Evolutionary conservation across 495 filamentous ascomycete genomes (phyloP).

Genomic region (Apodospora peruviana): DNA sequence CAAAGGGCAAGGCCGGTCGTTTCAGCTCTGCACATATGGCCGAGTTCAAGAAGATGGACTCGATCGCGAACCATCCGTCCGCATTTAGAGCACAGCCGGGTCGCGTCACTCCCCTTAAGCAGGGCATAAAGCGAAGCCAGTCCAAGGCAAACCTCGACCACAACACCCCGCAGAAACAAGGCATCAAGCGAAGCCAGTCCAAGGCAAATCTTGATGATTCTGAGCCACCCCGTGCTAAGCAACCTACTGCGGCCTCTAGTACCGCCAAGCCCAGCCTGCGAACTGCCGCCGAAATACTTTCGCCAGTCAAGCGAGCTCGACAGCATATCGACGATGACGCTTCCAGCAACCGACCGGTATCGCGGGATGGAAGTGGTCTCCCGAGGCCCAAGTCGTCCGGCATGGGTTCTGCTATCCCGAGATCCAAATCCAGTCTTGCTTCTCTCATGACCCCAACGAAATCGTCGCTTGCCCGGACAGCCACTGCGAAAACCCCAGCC

Average conservation of each 20-base stretch:
- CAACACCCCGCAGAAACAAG: slow-evolving; percentile 44
- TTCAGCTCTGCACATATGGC: slow-evolving; percentile 80
- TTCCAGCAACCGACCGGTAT: slow-evolving; percentile 47
- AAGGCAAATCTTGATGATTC: slow-evolving; percentile 61
- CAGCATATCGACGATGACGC: slow-evolving; percentile 53
- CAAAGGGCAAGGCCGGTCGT: slow-evolving; percentile 69
- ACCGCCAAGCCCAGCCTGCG: slow-evolving; percentile 24
- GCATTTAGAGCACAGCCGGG: slow-evolving; percentile 61
- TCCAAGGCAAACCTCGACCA: slow-evolving; percentile 60
- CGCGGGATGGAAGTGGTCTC: slow-evolving; percentile 42
- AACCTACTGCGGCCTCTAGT: slow-evolving; percentile 24
- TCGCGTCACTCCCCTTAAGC: slow-evolving; percentile 43
- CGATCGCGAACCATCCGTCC: slow-evolving; percentile 80
- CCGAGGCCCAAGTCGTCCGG: slow-evolving; percentile 37
- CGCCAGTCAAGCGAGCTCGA: slow-evolving; percentile 60
- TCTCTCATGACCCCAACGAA: slow-evolving; percentile 74
- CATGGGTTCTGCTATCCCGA: slow-evolving; percentile 31
- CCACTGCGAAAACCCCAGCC: slow-evolving; percentile 50
- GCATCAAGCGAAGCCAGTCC: slow-evolving; percentile 51
- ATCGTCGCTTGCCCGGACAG: slow-evolving; percentile 62
- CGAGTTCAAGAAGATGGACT: slow-evolving; percentile 95
- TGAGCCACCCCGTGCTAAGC: slow-evolving; percentile 36
- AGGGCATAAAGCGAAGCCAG: slow-evolving; percentile 52
- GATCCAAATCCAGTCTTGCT: slow-evolving; percentile 36
- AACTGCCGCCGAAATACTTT: slow-evolving; percentile 21